These are phyloP conservation scores for Russula brevipes DNA, from an alignment of 768 basidiomycete species.

Conservation along the genomic window DNA sequence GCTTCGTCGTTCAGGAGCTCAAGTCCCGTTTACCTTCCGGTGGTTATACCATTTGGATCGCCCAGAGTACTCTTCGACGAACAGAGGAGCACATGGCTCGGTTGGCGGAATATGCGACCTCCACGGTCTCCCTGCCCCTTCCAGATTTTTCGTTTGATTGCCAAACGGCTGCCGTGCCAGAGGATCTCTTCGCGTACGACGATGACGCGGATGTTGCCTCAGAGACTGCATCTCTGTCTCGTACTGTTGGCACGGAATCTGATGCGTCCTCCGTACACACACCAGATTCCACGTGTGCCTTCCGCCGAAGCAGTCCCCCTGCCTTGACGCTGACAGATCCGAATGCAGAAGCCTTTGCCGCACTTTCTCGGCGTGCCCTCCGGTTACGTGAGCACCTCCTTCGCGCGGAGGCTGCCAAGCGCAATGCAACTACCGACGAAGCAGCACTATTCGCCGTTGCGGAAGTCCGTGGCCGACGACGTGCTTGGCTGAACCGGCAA, in stretches of 20 bases:
- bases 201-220: conserved; percentile 29
- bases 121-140: conserved; percentile 12
- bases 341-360: conserved; percentile 30
- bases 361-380: conserved; percentile 29
- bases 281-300: conserved; percentile 31
- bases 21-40: conserved; percentile 31
- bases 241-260: conserved; percentile 35
- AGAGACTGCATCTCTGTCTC: conserved; percentile 19
- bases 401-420: conserved; percentile 38
- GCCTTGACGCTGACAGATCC: conserved; percentile 14
- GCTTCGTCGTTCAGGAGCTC: conserved; percentile 54
- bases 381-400: conserved; percentile 35
- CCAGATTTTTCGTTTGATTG: conserved; percentile 17
- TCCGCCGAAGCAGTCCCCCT: conserved; percentile 28
- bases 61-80: conserved; percentile 48
- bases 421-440: conserved; percentile 38
- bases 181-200: conserved; percentile 35
- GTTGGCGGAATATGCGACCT: conserved; percentile 24
- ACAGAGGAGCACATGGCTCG: conserved; percentile 34
- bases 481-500: conserved; percentile 61
- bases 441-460: conserved; percentile 36
- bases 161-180: conserved; percentile 9
- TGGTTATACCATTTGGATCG: conserved; percentile 52
- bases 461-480: conserved; percentile 53
- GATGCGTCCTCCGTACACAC: conserved; percentile 49